Conservation (phyloP, 2,329 filamentous ascomycete species). For the Sarocladium strictum region DNA sequence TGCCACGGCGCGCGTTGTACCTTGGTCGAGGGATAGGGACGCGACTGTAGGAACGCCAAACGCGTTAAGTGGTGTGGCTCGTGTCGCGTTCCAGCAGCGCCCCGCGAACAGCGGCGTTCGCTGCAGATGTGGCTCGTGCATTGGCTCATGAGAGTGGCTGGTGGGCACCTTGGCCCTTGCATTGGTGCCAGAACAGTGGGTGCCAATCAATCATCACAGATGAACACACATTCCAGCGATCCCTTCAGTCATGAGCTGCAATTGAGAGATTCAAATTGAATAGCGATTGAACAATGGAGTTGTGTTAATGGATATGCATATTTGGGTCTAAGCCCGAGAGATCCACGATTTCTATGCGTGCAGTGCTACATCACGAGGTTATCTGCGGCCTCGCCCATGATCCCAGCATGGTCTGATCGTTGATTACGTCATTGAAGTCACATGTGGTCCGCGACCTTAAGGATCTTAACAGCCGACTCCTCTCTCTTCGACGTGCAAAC, state of each 20-base stretch:
- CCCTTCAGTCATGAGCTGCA: background rate
- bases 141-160: constrained; percentile 1
- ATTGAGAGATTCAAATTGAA: background rate
- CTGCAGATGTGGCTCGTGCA: constrained; percentile 5
- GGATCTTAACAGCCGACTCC: background rate
- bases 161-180: background rate
- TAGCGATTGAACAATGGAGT: too few relatives aligned
- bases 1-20: constrained; percentile 7
- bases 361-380: background rate
- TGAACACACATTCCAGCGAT: constrained; percentile 2
- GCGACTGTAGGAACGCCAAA: constrained; percentile 5
- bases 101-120: background rate
- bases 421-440: constrained; percentile 10
- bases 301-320: too few relatives aligned
- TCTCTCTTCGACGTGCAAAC: background rate
- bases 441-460: too few relatives aligned
- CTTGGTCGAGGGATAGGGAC: background rate
- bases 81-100: constrained; percentile 7
- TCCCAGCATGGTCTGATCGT: background rate
- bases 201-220: background rate
- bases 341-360: too few relatives aligned
- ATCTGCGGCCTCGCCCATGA: background rate
- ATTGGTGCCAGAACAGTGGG: background rate
- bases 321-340: too few relatives aligned
- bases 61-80: constrained; percentile 10